These are phyloP conservation scores for Pyrus hybrid DNA, from an alignment of 331 rosid genomes.

Conservation along the genomic window DNA sequence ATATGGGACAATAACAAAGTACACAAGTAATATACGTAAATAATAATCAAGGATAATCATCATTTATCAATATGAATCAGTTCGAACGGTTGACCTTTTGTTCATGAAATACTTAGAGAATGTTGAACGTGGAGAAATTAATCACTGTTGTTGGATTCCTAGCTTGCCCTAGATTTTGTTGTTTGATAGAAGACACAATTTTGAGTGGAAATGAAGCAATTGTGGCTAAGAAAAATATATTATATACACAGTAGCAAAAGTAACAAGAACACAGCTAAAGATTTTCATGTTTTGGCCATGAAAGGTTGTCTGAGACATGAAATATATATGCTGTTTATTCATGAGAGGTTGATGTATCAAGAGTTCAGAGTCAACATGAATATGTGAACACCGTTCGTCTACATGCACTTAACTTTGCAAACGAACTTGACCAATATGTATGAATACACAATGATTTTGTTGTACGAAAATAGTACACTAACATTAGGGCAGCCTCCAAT, in stretches of 20 bases:
- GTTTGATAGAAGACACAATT: neutral
- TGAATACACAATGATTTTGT: too few species aligned
- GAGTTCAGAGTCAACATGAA: neutral
- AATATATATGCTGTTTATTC: too few species aligned
- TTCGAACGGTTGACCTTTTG: neutral
- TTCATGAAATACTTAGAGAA: neutral
- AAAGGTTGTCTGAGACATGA: neutral
- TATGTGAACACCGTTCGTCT: too few species aligned
- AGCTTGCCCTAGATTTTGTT: conserved; percentile 1
- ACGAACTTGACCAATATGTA: too few species aligned
- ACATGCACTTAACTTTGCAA: too few species aligned
- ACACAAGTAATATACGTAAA: too few species aligned
- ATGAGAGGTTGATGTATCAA: neutral
- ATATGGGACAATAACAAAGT: too few species aligned
- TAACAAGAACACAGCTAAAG: neutral
- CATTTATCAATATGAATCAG: too few species aligned
- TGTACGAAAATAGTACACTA: too few species aligned
- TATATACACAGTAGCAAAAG: neutral
- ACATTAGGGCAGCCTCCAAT: too few species aligned
- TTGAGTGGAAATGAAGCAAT: neutral
- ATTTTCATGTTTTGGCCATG: neutral
- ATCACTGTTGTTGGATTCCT: conserved; percentile 1
- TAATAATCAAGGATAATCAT: too few species aligned
- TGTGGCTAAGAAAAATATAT: neutral
- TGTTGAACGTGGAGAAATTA: neutral